A percentile compares a stretch with the other conserved stretches of the same genome.
Conservation (phyloP, 108 stramenopile genomes). For the Cyclostephanos invisitatus region DNA sequence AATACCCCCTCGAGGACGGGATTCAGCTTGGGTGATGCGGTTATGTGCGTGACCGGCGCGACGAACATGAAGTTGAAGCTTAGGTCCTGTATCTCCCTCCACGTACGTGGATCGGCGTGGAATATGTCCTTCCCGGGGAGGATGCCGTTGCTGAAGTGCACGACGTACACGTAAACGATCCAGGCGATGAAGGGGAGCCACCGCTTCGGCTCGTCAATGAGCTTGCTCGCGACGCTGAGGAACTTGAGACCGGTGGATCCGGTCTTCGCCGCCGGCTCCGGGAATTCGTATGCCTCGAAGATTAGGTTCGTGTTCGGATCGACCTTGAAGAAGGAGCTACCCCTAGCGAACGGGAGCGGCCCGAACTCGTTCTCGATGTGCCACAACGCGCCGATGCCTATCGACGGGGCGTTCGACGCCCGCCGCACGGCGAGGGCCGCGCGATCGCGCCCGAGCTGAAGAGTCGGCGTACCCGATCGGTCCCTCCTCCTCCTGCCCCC, state of each 20-base stretch:
- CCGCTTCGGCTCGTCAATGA: slow-evolving; percentile 70
- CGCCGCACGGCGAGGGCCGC: background rate
- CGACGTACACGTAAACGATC: slow-evolving; percentile 73
- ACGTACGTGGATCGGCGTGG: slow-evolving; percentile 72
- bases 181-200: slow-evolving; percentile 60
- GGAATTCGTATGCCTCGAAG: slow-evolving; percentile 57
- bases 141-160: slow-evolving; percentile 80
- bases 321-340: slow-evolving; percentile 55
- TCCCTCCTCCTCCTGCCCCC: background rate
- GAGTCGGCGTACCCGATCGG: background rate
- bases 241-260: slow-evolving; percentile 45
- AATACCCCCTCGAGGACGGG: slow-evolving; percentile 87
- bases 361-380: slow-evolving; percentile 60
- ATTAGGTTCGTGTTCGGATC: slow-evolving; percentile 48
- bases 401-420: slow-evolving; percentile 9
- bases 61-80: slow-evolving; percentile 86
- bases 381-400: slow-evolving; percentile 52
- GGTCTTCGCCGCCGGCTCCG: slow-evolving; percentile 60
- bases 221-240: slow-evolving; percentile 48
- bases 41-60: slow-evolving; percentile 68
- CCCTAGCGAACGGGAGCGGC: slow-evolving; percentile 58
- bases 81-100: slow-evolving; percentile 84
- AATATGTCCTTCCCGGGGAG: slow-evolving; percentile 72
- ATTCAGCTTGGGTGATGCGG: slow-evolving; percentile 76
- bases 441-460: slow-evolving; percentile 9